phyloP scores from a whole-genome alignment of 495 filamentous ascomycete species.

The Aspergillus kassunensis region DNA sequence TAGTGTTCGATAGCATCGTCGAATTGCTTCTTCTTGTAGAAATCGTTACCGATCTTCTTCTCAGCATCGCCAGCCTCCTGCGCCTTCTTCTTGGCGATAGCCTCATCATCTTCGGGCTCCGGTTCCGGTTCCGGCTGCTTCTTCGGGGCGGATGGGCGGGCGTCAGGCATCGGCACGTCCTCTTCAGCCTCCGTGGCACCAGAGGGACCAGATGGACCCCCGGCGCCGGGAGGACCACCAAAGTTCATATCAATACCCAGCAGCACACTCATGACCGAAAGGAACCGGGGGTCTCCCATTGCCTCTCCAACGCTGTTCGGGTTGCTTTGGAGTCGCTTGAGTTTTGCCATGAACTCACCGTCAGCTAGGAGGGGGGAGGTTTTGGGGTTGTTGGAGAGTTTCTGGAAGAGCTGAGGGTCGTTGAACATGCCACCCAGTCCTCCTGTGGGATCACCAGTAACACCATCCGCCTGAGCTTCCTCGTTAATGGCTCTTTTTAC shows the following conservation, averaged over 20 bases:
- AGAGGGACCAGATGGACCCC: slow-evolving; percentile 23
- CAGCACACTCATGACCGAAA: slow-evolving; percentile 90
- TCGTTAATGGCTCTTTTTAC: slow-evolving; percentile 85
- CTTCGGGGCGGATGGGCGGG: slow-evolving; percentile 45
- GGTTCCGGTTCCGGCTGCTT: slow-evolving; percentile 61
- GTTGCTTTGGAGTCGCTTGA: slow-evolving; percentile 74
- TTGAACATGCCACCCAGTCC: slow-evolving; percentile 89
- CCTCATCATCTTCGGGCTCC: slow-evolving; percentile 74
- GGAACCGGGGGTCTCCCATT: slow-evolving; percentile 83
- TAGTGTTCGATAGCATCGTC: slow-evolving; percentile 95
- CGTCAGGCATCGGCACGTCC: slow-evolving; percentile 77
- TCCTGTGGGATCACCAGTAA: slow-evolving; percentile 60
- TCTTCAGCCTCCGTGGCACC: slow-evolving; percentile 56
- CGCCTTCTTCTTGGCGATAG: slow-evolving; percentile 75
- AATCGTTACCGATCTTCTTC: slow-evolving; percentile 89
- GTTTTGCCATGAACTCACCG: slow-evolving; percentile 81
- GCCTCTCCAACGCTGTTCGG: slow-evolving; percentile 74
- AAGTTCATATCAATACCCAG: slow-evolving; percentile 94
- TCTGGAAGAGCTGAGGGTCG: slow-evolving; percentile 83
- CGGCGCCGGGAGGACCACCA: slow-evolving; percentile 53
- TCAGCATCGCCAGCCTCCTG: slow-evolving; percentile 91
- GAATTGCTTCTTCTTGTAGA: slow-evolving; percentile 97
- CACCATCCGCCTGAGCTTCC: slow-evolving; percentile 66
- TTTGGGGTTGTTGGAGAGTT: slow-evolving; percentile 91
- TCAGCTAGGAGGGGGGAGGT: slow-evolving; percentile 83